phyloP scores from a whole-genome alignment of 768 basidiomycete species.

The Trametes gibbosa region DNA sequence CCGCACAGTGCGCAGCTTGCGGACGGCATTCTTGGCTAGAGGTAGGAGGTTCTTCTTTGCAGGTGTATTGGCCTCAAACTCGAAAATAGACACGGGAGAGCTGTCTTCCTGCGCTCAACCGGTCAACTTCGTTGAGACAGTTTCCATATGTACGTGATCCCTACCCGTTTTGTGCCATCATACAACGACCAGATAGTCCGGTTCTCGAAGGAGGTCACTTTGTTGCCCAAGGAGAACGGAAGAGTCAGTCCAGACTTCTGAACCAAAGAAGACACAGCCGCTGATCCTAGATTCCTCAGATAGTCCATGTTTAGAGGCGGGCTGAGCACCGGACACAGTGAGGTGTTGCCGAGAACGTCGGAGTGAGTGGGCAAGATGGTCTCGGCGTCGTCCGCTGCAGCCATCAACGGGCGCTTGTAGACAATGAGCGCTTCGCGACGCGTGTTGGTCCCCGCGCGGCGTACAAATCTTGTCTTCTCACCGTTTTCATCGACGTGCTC shows the following conservation, averaged over 20 bases:
- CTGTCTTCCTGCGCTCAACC: slow-evolving; percentile 72
- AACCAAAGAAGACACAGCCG: slow-evolving; percentile 86
- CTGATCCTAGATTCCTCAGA: slow-evolving; percentile 75
- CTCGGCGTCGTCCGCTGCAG: not conserved
- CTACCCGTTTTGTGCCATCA: slow-evolving; percentile 85
- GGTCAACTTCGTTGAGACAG: slow-evolving; percentile 13
- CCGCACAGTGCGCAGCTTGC: slow-evolving; percentile 85
- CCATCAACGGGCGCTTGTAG: slow-evolving; percentile 1
- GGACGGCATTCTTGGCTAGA: slow-evolving; percentile 85
- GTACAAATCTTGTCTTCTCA: slow-evolving; percentile 4
- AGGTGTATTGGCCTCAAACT: slow-evolving; percentile 75
- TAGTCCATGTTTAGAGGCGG: slow-evolving; percentile 65
- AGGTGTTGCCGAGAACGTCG: not conserved
- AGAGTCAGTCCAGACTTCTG: slow-evolving; percentile 90
- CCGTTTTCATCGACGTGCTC: slow-evolving; percentile 6
- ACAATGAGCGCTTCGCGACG: not conserved
- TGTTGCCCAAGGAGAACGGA: slow-evolving; percentile 80
- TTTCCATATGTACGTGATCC: slow-evolving; percentile 4
- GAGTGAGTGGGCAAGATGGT: not conserved
- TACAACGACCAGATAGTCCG: slow-evolving; percentile 80
- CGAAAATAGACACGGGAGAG: slow-evolving; percentile 83
- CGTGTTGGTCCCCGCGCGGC: slow-evolving; percentile 3
- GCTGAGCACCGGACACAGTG: not conserved
- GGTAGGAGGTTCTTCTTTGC: slow-evolving; percentile 58
- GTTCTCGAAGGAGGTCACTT: slow-evolving; percentile 63